Percentiles rank a stretch among this genome's conserved stretches.
These are phyloP conservation scores for Daedaleopsis nitida DNA, from an alignment of 768 basidiomycete genomes.

Conservation along the genomic window DNA sequence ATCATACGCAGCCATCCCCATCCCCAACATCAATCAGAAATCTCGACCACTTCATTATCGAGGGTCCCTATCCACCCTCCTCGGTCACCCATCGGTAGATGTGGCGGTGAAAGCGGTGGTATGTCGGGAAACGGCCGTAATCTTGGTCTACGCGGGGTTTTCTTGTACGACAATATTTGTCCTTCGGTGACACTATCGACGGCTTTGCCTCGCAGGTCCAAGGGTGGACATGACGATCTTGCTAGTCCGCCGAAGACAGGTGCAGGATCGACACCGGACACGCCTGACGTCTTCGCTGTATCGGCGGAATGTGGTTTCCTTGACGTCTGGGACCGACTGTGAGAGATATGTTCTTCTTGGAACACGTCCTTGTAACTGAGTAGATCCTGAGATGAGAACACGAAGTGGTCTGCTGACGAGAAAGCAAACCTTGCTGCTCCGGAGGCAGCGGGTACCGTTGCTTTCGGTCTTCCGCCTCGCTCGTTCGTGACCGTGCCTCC, in stretches of 20 bases:
- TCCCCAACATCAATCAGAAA: constrained; percentile 16
- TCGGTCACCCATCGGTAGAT: not conserved
- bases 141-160: not conserved
- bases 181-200: not conserved
- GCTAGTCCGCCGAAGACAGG: not conserved
- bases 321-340: not conserved
- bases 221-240: not conserved
- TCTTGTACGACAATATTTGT: not conserved
- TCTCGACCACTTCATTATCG: constrained; percentile 14
- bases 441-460: not conserved
- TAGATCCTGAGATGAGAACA: constrained; percentile 2
- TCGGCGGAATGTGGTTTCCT: not conserved
- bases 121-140: constrained; percentile 8
- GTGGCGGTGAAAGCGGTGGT: constrained; percentile 16
- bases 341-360: not conserved
- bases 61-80: not conserved
- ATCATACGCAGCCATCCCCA: not conserved
- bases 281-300: not conserved
- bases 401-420: constrained; percentile 12
- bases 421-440: constrained; percentile 14
- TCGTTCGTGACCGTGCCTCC: constrained; percentile 1
- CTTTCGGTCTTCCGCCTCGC: not conserved
- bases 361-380: not conserved
- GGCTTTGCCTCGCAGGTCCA: not conserved
- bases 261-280: not conserved